Evolutionary conservation across 2,329 filamentous ascomycete species (phyloP).

Genomic region (Zarea fungicola): DNA sequence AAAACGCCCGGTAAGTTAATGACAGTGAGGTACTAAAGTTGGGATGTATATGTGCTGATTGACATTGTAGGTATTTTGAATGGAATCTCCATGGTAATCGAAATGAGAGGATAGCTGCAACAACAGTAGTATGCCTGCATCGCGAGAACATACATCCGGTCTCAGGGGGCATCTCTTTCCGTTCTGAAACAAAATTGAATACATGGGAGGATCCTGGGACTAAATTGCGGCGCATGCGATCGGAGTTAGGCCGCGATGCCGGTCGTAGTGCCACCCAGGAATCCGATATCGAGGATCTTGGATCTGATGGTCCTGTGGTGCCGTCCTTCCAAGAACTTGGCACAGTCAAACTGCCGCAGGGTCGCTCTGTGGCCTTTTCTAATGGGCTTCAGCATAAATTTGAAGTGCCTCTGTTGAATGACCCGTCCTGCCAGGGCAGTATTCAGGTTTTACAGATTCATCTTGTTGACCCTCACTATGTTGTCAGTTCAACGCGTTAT

Average conservation of each 20-base stretch:
- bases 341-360: background rate
- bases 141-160: background rate
- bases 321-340: conserved; percentile 5
- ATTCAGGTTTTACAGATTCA: background rate
- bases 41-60: accelerated
- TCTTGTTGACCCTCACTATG: conserved; percentile 4
- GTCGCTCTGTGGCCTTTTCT: background rate
- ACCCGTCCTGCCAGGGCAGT: background rate
- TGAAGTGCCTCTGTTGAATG: background rate
- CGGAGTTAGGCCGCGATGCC: no score
- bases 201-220: background rate
- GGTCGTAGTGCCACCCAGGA: background rate
- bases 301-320: no score
- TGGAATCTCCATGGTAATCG: conserved; percentile 2
- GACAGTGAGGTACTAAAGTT: no score
- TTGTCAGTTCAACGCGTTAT: background rate
- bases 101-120: background rate
- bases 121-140: background rate
- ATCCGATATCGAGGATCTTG: background rate
- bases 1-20: background rate
- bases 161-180: background rate
- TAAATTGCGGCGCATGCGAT: background rate
- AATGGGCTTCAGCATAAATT: conserved; percentile 6
- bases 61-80: background rate
- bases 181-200: background rate